These are phyloP conservation scores for Gossypium aridum DNA, from an alignment of 441 rosid species.

Conservation along the genomic window DNA sequence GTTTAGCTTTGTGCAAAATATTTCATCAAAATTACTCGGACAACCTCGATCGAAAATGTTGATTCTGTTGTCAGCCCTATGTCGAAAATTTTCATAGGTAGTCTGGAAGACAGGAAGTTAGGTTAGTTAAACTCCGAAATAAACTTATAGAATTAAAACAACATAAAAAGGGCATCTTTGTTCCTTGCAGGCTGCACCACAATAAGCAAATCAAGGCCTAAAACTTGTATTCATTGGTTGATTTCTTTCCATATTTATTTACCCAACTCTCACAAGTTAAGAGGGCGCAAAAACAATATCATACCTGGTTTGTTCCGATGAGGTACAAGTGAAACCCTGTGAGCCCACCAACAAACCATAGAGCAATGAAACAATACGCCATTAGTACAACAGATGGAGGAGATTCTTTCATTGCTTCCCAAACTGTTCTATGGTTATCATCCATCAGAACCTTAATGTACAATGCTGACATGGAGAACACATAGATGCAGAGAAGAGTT, in stretches of 20 bases:
- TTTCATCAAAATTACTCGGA: conserved; percentile 57
- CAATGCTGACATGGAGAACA: conserved; percentile 75
- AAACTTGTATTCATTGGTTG: neutral
- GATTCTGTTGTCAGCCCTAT: conserved; percentile 66
- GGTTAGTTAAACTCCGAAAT: neutral
- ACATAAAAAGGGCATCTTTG: neutral
- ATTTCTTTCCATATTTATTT: neutral
- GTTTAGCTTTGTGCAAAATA: conserved; percentile 56
- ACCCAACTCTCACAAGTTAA: neutral
- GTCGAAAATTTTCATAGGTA: conserved; percentile 88
- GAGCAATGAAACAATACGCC: conserved; percentile 73
- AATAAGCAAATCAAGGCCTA: neutral
- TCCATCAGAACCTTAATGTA: conserved; percentile 85
- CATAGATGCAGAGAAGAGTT: conserved; percentile 81
- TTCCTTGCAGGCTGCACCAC: neutral
- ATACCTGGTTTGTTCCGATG: conserved; percentile 86
- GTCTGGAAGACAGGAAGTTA: conserved; percentile 46
- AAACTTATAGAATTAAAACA: neutral
- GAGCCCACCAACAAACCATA: conserved; percentile 98
- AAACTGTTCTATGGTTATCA: conserved; percentile 54
- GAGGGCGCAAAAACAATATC: conserved; percentile 4
- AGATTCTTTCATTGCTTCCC: conserved; percentile 87
- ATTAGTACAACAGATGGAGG: conserved; percentile 77
- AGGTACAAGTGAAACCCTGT: conserved; percentile 93
- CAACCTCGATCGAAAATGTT: conserved; percentile 65